phyloP scores from a whole-genome alignment of 1,284 basidiomycete genomes.

The Phenoliferia sp. region DNA sequence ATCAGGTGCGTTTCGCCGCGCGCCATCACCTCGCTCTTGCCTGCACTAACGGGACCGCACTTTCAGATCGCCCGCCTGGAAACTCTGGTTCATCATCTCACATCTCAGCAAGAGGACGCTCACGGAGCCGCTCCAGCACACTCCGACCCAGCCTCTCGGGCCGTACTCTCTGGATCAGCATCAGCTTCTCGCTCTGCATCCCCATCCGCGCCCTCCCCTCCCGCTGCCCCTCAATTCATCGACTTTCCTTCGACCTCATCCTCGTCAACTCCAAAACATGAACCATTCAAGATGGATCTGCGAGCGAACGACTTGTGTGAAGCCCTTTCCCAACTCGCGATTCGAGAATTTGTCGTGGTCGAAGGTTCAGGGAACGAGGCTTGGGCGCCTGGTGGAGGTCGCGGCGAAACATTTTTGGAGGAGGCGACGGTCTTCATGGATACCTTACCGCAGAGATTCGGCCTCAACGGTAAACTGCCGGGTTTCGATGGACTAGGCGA shows the following conservation, averaged over 20 bases:
- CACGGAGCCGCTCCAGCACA: too few species aligned
- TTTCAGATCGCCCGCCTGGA: conserved; percentile 24
- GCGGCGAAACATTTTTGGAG: conserved; percentile 19
- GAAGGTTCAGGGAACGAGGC: conserved; percentile 20
- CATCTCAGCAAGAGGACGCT: conserved; percentile 14
- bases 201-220: conserved; percentile 1
- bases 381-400: conserved; percentile 18
- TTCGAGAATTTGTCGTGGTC: conserved; percentile 26
- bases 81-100: conserved; percentile 21
- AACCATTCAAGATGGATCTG: conserved; percentile 12
- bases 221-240: background rate
- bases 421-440: conserved; percentile 18
- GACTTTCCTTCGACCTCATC: background rate
- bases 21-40: background rate
- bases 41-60: background rate
- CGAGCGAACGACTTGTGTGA: conserved; percentile 29
- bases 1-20: conserved; percentile 1
- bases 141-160: background rate
- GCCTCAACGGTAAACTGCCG: background rate
- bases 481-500: background rate
- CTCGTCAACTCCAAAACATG: background rate
- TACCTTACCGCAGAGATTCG: conserved; percentile 24
- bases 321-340: conserved; percentile 23
- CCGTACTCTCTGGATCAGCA: background rate
- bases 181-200: background rate